Base-by-base conservation (phyloP, 108 stramenopile genomes). In the Nannochloropsis gaditana region DNA sequence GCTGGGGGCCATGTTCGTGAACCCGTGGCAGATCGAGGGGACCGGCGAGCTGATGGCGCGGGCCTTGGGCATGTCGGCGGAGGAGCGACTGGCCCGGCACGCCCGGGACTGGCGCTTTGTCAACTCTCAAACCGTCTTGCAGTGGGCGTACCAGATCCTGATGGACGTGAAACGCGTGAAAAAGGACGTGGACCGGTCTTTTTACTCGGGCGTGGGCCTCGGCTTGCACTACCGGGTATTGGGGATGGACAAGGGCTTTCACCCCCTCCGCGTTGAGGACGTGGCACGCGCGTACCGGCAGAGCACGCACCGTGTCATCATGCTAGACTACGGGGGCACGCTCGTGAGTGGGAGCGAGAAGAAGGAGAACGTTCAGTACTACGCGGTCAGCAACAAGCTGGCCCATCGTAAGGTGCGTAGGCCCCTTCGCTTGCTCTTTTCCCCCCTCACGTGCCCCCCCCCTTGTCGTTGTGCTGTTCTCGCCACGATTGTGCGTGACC, bases 151-250 rank as follows among this genome's bases (percentile, higher is more conserved):
- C 50, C 88, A 88, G 21, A 84, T 93, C 10, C 86, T 93, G 42
- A 80, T 92, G 43, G 98, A 99, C 82, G 84, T 99, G 59, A 93
- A 93, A 90, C 80, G 82, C 9, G 90, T 92, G 6, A 45, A 45
- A 9, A 84, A 86, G 82, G 86, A 73, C 17, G 41, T 82, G 73
- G 87, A 88, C 83, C 80, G 81, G 83, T 84, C 43, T 79, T 44
- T 83, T 79, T 88, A 86, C 21, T 87, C 90, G 9, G 85, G 87
- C 44, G 96, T 96, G 9, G 98, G 98, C 2, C 91, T 98, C 44
- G 99, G 99, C 5, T 90, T 98, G 84, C 95, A 96, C 50, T 96
- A 95, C 86, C 92, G 96, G 50, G 89, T 97, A 43, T 90, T 98
- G n/a, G 96, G 85, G 45, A 79, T 92, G 44, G 88, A 91, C 11